phyloP scores from a whole-genome alignment of 306 rosid genomes.

The Fragaria vesca region DNA sequence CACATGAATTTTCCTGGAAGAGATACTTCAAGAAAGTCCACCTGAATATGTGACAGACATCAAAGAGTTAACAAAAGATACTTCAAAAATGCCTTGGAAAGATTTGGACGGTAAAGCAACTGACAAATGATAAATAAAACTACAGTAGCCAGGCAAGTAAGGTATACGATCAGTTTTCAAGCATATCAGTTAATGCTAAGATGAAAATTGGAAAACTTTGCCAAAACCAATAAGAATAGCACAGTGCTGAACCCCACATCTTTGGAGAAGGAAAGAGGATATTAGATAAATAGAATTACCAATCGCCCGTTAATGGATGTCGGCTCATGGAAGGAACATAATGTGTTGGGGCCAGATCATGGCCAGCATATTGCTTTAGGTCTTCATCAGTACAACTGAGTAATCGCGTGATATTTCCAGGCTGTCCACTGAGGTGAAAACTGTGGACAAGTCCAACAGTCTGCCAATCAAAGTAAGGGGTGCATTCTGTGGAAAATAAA shows the following conservation, averaged over 20 bases:
- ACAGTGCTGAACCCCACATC: neutral
- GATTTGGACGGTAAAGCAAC: neutral
- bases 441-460: slow-evolving; percentile 95
- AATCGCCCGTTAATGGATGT: slow-evolving; percentile 95
- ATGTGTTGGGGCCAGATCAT: slow-evolving; percentile 94
- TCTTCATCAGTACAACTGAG: slow-evolving; percentile 89
- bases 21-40: neutral
- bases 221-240: neutral
- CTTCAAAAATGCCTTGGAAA: neutral
- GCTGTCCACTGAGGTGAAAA: slow-evolving; percentile 82
- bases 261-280: slow-evolving; percentile 14
- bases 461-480: slow-evolving; percentile 95
- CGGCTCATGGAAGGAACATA: slow-evolving; percentile 92
- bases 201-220: neutral
- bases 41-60: neutral
- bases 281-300: slow-evolving; percentile 49
- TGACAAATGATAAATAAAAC: neutral
- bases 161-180: neutral
- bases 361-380: slow-evolving; percentile 68
- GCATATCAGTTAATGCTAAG: neutral
- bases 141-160: neutral
- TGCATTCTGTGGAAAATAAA: slow-evolving; percentile 85
- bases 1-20: neutral
- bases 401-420: slow-evolving; percentile 92
- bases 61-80: neutral